A percentile compares a stretch with the other conserved stretches of the same genome.
Evolutionary conservation across 2,329 filamentous ascomycete species (phyloP).

Genomic region (Diaporthe destruens): DNA sequence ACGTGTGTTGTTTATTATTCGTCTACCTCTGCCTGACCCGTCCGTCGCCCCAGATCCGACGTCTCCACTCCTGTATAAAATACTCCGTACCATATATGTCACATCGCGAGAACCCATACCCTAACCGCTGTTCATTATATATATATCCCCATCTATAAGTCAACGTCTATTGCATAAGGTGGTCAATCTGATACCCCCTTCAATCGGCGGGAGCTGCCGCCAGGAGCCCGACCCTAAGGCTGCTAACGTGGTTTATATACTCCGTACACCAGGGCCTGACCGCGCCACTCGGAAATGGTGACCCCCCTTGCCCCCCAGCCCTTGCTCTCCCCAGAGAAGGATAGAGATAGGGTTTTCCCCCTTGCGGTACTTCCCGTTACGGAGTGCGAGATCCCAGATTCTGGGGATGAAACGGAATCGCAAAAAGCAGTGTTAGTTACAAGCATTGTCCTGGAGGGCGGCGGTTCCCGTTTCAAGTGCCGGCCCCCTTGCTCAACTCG

Average conservation of each 20-base stretch:
- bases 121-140: not conserved
- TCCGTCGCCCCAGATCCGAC: not conserved
- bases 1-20: not conserved
- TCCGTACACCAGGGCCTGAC: not conserved
- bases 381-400: not conserved
- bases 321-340: not conserved
- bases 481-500: not conserved
- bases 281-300: not conserved
- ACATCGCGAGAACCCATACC: not conserved
- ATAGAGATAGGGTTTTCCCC: not conserved
- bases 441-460: not conserved
- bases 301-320: not conserved
- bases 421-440: not conserved
- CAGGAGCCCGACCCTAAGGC: not conserved
- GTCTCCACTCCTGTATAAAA: not conserved
- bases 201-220: conserved; percentile 21
- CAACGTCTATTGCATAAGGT: not conserved
- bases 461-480: not conserved
- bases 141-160: not conserved
- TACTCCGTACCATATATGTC: not conserved
- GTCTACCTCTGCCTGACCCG: not conserved
- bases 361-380: conserved; percentile 28
- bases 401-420: not conserved
- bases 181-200: not conserved
- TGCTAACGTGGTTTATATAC: not conserved